Percentiles rank a stretch among this genome's conserved stretches.
These are phyloP conservation scores for Capsicum chinense DNA, from an alignment of 257 asterid species.

Conservation along the genomic window DNA sequence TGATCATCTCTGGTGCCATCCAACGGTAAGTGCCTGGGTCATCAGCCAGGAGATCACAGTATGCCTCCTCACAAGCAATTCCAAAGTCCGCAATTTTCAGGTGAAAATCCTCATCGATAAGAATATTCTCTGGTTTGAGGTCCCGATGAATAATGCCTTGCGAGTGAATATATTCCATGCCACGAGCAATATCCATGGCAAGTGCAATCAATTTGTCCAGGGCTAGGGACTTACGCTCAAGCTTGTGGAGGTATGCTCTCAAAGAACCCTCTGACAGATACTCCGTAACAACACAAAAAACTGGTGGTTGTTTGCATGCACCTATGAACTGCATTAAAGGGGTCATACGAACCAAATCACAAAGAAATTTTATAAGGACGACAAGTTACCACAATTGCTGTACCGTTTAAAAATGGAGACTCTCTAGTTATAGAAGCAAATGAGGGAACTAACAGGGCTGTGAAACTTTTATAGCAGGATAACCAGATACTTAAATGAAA, in stretches of 20 bases:
- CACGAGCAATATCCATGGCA: slow-evolving; percentile 72
- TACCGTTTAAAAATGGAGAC: background rate
- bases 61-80: slow-evolving; percentile 70
- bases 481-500: background rate
- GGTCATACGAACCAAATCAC: slow-evolving; percentile 29
- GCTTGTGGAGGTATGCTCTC: slow-evolving; percentile 70
- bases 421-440: background rate
- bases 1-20: slow-evolving; percentile 95
- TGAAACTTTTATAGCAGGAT: background rate
- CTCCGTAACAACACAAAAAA: slow-evolving; percentile 68
- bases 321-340: slow-evolving; percentile 60
- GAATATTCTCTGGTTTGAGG: slow-evolving; percentile 73
- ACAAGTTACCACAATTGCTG: background rate
- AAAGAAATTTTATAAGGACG: background rate
- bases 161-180: slow-evolving; percentile 70
- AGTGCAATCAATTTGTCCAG: slow-evolving; percentile 51
- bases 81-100: slow-evolving; percentile 79
- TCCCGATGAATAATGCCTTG: slow-evolving; percentile 72
- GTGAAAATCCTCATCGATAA: slow-evolving; percentile 58
- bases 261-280: slow-evolving; percentile 67
- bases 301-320: slow-evolving; percentile 61
- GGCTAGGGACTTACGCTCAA: slow-evolving; percentile 53
- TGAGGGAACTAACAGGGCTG: background rate
- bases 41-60: slow-evolving; percentile 66
- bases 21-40: slow-evolving; percentile 85